Conservation (phyloP, 2,329 filamentous ascomycete genomes). For the Pseudovirgaria hyperparasitica region DNA sequence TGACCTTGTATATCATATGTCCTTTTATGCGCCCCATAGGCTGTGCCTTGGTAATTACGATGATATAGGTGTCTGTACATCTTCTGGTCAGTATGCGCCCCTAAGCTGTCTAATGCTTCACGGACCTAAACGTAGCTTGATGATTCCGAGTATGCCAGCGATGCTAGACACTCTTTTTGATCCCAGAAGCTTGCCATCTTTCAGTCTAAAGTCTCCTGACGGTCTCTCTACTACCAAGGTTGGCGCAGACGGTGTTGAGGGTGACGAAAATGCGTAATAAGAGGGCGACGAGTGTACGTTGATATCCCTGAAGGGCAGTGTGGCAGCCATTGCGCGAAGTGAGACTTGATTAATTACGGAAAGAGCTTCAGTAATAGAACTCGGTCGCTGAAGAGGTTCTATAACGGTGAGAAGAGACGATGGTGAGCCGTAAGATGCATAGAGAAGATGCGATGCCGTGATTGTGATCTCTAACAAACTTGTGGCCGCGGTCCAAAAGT, state of each 20-base stretch:
- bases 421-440: too few species aligned
- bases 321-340: slow-evolving; percentile 35
- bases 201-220: slow-evolving; percentile 77
- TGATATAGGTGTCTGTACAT: slow-evolving; percentile 79
- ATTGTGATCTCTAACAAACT: too few species aligned
- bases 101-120: slow-evolving; percentile 3
- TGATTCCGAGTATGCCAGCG: slow-evolving; percentile 84
- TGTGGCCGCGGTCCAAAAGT: too few species aligned
- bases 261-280: slow-evolving; percentile 92
- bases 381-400: too few species aligned
- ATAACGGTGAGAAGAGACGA: too few species aligned
- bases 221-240: slow-evolving; percentile 84
- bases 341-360: too few species aligned
- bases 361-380: too few species aligned
- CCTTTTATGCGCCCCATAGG: slow-evolving; percentile 85
- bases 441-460: too few species aligned
- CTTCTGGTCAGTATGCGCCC: neutral
- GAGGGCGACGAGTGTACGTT: slow-evolving; percentile 87
- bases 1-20: slow-evolving; percentile 90
- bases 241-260: slow-evolving; percentile 79
- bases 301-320: slow-evolving; percentile 81
- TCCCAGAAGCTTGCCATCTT: slow-evolving; percentile 62
- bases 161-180: slow-evolving; percentile 86
- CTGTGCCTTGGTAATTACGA: slow-evolving; percentile 89
- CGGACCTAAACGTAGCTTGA: slow-evolving; percentile 81